These are phyloP conservation scores for Xylaria arbuscula DNA, from an alignment of 2,329 filamentous ascomycete genomes.

Conservation along the genomic window DNA sequence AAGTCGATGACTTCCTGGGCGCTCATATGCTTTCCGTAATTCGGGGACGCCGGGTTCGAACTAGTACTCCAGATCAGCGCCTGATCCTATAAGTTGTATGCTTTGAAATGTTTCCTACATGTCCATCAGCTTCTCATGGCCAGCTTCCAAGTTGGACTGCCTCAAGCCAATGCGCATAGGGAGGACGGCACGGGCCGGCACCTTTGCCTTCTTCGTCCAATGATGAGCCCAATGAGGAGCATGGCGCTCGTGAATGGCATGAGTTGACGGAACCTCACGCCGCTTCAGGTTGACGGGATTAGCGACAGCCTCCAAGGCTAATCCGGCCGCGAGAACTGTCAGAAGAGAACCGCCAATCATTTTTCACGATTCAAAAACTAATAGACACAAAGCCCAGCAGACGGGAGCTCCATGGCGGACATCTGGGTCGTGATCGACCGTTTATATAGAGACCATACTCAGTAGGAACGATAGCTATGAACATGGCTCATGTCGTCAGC, in stretches of 20 bases:
- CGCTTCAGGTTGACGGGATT: conserved; percentile 34
- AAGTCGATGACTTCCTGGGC: conserved; percentile 52
- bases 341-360: conserved; percentile 40
- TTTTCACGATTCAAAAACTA: conserved; percentile 8
- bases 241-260: conserved; percentile 51
- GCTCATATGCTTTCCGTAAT: conserved; percentile 55
- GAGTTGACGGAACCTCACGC: conserved; percentile 43
- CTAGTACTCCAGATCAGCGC: conserved; percentile 33
- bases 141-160: conserved; percentile 47
- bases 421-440: conserved; percentile 9
- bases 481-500: conserved; percentile 31
- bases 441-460: conserved; percentile 21
- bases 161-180: conserved; percentile 52
- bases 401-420: conserved; percentile 1
- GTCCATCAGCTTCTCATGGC: conserved; percentile 49
- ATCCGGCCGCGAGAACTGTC: conserved; percentile 37
- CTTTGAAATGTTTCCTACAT: conserved; percentile 40
- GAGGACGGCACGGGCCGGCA: conserved; percentile 42
- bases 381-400: conserved; percentile 1
- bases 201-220: conserved; percentile 47
- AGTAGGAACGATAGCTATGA: not conserved
- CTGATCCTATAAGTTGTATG: not conserved
- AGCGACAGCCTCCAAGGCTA: conserved; percentile 38
- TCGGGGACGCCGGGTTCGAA: conserved; percentile 45
- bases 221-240: conserved; percentile 39